Conservation (phyloP, 2,329 filamentous ascomycete species). For the Phaeosphaeria sp. region DNA sequence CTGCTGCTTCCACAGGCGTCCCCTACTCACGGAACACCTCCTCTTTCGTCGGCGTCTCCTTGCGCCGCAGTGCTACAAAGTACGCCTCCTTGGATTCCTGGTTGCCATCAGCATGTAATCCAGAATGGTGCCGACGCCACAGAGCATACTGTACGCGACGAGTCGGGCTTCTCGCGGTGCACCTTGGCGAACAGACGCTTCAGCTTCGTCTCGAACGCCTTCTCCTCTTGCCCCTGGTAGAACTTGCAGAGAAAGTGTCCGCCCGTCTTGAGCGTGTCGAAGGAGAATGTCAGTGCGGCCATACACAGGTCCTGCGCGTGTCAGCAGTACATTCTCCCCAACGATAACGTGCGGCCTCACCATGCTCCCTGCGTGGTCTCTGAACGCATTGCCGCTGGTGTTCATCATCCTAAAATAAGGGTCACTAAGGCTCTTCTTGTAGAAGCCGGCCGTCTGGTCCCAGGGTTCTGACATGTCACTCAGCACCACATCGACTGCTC, state of each 20-base stretch:
- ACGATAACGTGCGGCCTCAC: constrained; percentile 59
- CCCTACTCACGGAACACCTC: constrained; percentile 51
- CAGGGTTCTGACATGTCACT: constrained; percentile 99
- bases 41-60: constrained; percentile 56
- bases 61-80: constrained; percentile 80
- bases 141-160: constrained; percentile 76
- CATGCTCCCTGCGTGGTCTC: constrained; percentile 94
- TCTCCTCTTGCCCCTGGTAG: constrained; percentile 90
- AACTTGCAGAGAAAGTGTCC: constrained; percentile 98
- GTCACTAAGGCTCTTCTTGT: constrained; percentile 90
- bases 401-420: constrained; percentile 99
- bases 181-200: constrained; percentile 81
- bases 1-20: background rate
- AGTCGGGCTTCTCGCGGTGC: constrained; percentile 86
- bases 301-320: constrained; percentile 80
- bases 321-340: constrained; percentile 8
- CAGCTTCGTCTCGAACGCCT: constrained; percentile 75
- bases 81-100: constrained; percentile 86
- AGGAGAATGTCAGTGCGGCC: constrained; percentile 84
- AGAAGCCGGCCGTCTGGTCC: constrained; percentile 79
- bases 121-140: background rate
- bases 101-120: constrained; percentile 10
- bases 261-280: constrained; percentile 79
- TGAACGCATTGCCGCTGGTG: constrained; percentile 85
- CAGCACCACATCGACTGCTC: constrained; percentile 86